Conservation (phyloP, 2,329 filamentous ascomycete species). For the Pseudogymnoascus pannorum region DNA sequence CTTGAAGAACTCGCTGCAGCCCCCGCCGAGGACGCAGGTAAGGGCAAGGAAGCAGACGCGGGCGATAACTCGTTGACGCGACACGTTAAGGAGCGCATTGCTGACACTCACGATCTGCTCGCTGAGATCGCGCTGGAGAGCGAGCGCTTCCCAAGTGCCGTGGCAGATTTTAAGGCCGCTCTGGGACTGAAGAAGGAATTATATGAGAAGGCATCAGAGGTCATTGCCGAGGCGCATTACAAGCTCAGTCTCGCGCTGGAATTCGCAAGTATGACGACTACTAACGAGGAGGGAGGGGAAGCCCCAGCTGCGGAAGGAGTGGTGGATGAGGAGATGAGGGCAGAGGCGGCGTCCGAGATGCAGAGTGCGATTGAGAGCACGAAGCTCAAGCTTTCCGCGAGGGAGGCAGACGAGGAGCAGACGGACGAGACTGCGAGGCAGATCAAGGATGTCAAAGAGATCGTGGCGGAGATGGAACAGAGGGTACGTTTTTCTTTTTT, state of each 20-base stretch:
- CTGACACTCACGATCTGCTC: slow-evolving; percentile 88
- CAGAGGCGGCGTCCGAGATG: slow-evolving; percentile 64
- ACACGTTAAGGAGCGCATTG: slow-evolving; percentile 75
- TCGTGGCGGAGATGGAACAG: slow-evolving; percentile 72
- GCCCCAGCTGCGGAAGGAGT: slow-evolving; percentile 33
- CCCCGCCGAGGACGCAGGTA: slow-evolving; percentile 36
- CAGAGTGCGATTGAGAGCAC: slow-evolving; percentile 68
- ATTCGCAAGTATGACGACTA: slow-evolving; percentile 72
- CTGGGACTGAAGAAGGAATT: slow-evolving; percentile 73
- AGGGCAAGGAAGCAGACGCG: slow-evolving; percentile 37
- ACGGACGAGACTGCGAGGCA: slow-evolving; percentile 52
- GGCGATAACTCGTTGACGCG: slow-evolving; percentile 35
- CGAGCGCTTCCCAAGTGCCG: slow-evolving; percentile 81
- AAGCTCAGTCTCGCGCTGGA: slow-evolving; percentile 93
- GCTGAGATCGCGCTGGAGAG: slow-evolving; percentile 97
- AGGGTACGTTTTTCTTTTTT: slow-evolving; percentile 42
- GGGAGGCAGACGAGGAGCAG: slow-evolving; percentile 58
- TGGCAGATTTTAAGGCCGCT: slow-evolving; percentile 71
- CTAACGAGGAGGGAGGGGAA: slow-evolving; percentile 43
- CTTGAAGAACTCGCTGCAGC: slow-evolving; percentile 33
- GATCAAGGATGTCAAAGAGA: slow-evolving; percentile 68
- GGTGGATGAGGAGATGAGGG: slow-evolving; percentile 63
- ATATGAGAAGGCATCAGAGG: slow-evolving; percentile 71
- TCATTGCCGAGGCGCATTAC: slow-evolving; percentile 91
- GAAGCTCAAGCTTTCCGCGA: slow-evolving; percentile 60